Percentiles rank a stretch among this genome's conserved stretches.
These are phyloP conservation scores for Ganoderma boninense DNA, from an alignment of 1,284 basidiomycete species.

Conservation along the genomic window DNA sequence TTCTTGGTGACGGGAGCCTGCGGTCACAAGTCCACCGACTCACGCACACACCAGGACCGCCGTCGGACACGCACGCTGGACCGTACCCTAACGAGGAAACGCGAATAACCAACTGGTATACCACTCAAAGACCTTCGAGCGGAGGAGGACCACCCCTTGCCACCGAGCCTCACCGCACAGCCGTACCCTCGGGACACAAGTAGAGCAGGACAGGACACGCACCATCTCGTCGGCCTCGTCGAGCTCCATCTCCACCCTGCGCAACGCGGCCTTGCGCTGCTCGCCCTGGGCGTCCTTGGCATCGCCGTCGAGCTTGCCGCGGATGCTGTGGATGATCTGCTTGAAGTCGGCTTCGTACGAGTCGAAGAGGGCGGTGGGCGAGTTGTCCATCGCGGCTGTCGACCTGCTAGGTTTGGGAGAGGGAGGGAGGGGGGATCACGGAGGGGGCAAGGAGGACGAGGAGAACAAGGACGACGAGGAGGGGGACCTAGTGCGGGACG, in stretches of 20 bases:
- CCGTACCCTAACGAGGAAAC: neutral
- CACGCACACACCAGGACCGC: neutral
- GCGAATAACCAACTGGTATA: neutral
- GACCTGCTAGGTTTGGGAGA: neutral
- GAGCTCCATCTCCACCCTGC: constrained; percentile 93
- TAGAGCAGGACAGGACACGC: constrained; percentile 18
- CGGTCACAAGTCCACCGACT: neutral
- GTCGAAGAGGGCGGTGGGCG: constrained; percentile 82
- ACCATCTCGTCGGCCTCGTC: constrained; percentile 99
- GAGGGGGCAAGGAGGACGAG: neutral
- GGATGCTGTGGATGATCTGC: constrained; percentile 74
- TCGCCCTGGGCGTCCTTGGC: constrained; percentile 72
- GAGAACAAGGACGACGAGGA: too few relatives aligned
- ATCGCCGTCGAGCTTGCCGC: constrained; percentile 72
- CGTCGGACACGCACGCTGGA: neutral
- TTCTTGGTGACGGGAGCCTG: neutral
- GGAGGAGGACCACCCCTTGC: neutral
- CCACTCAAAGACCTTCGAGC: neutral
- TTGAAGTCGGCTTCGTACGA: constrained; percentile 85
- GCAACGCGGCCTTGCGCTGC: constrained; percentile 82
- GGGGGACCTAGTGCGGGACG: too few relatives aligned
- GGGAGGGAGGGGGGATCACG: neutral
- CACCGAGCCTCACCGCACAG: neutral
- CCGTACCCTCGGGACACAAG: neutral
- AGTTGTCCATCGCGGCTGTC: constrained; percentile 69